A percentile compares a stretch with the other conserved stretches of the same genome.
phyloP scores from a whole-genome alignment of 2,329 filamentous ascomycete genomes.

The Colletotrichum tanaceti region DNA sequence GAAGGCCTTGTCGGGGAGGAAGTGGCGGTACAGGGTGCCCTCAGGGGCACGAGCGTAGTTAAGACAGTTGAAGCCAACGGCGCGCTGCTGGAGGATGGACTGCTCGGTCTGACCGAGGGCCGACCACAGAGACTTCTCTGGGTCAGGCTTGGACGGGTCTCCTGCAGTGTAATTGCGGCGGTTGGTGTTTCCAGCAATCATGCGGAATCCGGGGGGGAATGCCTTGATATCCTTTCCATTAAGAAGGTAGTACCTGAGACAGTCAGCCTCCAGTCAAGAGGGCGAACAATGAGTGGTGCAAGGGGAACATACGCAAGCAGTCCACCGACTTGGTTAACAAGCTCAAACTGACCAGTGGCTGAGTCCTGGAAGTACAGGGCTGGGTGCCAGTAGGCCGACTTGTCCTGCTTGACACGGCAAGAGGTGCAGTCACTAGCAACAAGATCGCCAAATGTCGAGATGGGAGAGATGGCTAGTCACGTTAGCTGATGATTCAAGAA shows the following conservation, averaged over 20 bases:
- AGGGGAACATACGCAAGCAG: slow-evolving; percentile 79
- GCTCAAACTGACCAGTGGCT: slow-evolving; percentile 71
- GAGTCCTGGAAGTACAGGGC: slow-evolving; percentile 79
- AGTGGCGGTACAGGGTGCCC: slow-evolving; percentile 82
- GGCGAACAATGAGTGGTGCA: slow-evolving; percentile 4
- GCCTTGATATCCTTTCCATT: slow-evolving; percentile 73
- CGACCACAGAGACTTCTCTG: slow-evolving; percentile 77
- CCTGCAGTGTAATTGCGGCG: slow-evolving; percentile 77
- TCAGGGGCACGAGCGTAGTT: slow-evolving; percentile 79
- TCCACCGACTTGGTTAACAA: slow-evolving; percentile 81
- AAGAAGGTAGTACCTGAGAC: slow-evolving; percentile 82
- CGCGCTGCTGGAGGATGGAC: slow-evolving; percentile 78
- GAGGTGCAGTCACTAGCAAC: slow-evolving; percentile 77
- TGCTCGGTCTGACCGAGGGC: slow-evolving; percentile 73
- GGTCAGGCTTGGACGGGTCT: slow-evolving; percentile 72
- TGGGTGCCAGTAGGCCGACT: slow-evolving; percentile 90
- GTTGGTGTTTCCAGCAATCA: slow-evolving; percentile 80
- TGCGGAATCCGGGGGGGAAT: slow-evolving; percentile 82
- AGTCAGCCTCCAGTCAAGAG: slow-evolving; percentile 16
- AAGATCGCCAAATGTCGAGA: slow-evolving; percentile 68
- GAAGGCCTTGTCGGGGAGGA: slow-evolving; percentile 81
- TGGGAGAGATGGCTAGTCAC: slow-evolving; percentile 70
- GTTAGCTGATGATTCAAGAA: slow-evolving; percentile 40
- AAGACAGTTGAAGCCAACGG: slow-evolving; percentile 94
- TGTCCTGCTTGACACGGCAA: slow-evolving; percentile 82